Conservation (phyloP, 106 monocot genomes). For the Dioscorea dumetorum region DNA sequence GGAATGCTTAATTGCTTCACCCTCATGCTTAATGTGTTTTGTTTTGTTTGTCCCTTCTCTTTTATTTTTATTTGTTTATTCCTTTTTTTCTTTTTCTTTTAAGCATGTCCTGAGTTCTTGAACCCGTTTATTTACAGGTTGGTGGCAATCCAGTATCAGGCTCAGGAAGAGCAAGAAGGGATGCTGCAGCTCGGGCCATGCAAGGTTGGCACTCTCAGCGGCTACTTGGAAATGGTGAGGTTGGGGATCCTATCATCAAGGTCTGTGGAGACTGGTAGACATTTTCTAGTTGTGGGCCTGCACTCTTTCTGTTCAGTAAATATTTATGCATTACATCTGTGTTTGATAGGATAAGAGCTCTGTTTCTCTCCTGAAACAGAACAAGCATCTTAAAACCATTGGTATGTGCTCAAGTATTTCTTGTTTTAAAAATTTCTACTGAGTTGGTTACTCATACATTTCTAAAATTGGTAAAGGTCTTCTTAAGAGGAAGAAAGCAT, state of each 20-base stretch:
- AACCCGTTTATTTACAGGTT: neutral
- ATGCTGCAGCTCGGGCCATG: conserved; percentile 16
- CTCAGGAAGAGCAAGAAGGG: conserved; percentile 10
- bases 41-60: too few species aligned
- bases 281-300: too few species aligned
- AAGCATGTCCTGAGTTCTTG: too few species aligned
- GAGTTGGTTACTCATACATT: neutral
- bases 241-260: conserved; percentile 12
- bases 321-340: neutral
- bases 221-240: conserved; percentile 9
- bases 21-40: too few species aligned
- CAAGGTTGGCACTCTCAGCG: conserved; percentile 24
- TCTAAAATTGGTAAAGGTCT: conserved; percentile 38
- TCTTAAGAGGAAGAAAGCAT: conserved; percentile 61
- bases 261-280: neutral
- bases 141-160: conserved; percentile 16
- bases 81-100: neutral
- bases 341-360: conserved; percentile 44
- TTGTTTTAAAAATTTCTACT: neutral
- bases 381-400: conserved; percentile 60
- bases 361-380: conserved; percentile 41
- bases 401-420: conserved; percentile 18
- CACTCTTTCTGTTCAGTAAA: too few species aligned
- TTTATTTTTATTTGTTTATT: neutral
- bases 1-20: too few species aligned